Conservation (phyloP, 2,329 filamentous ascomycete genomes). For the Diaporthe australafricana region DNA sequence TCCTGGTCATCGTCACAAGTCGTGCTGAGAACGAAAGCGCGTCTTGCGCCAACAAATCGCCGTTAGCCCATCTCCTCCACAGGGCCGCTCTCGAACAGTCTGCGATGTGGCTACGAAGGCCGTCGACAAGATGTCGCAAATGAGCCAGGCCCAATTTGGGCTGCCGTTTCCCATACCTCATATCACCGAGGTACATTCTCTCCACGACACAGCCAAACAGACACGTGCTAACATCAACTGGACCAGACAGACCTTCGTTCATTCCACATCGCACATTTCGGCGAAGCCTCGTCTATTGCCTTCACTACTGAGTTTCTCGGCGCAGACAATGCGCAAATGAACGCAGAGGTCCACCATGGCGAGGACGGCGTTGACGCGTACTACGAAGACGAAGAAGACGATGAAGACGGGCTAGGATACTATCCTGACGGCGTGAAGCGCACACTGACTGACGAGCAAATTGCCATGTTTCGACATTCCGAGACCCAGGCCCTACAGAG, state of each 20-base stretch:
- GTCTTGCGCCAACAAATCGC: neutral
- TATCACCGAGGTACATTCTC: slow-evolving; percentile 51
- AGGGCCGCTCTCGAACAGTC: slow-evolving; percentile 21
- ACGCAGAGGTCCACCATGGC: slow-evolving; percentile 45
- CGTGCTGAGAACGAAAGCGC: neutral
- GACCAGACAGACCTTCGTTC: slow-evolving; percentile 67
- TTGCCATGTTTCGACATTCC: slow-evolving; percentile 89
- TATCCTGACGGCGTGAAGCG: slow-evolving; percentile 89
- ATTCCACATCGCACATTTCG: slow-evolving; percentile 73
- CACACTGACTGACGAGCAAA: slow-evolving; percentile 91
- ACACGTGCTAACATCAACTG: slow-evolving; percentile 35
- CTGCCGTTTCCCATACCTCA: slow-evolving; percentile 46
- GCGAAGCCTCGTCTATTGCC: slow-evolving; percentile 54
- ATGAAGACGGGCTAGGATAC: slow-evolving; percentile 79
- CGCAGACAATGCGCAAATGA: slow-evolving; percentile 42
- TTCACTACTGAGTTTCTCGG: slow-evolving; percentile 60
- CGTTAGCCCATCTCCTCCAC: slow-evolving; percentile 12
- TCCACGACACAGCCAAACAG: neutral
- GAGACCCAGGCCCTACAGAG: slow-evolving; percentile 81
- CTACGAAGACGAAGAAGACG: slow-evolving; percentile 56
- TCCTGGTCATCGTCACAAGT: neutral
- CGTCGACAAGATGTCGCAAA: slow-evolving; percentile 34
- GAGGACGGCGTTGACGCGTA: slow-evolving; percentile 47
- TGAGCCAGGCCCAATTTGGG: slow-evolving; percentile 4
- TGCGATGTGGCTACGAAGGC: slow-evolving; percentile 2